Evolutionary conservation across 1,284 basidiomycete species (phyloP).

Genomic region (Rhodotorula sp.): DNA sequence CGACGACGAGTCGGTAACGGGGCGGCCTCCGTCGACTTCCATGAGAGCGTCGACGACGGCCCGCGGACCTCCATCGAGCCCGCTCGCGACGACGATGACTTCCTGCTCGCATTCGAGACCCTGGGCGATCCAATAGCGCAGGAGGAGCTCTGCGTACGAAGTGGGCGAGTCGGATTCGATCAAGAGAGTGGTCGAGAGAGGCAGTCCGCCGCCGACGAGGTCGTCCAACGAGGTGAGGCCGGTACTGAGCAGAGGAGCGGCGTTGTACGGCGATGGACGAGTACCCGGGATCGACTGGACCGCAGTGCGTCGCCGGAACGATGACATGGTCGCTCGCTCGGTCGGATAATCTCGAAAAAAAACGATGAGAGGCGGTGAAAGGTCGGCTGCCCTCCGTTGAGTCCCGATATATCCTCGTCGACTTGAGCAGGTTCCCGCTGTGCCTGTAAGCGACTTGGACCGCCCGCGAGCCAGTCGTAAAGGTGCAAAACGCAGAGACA

Average conservation of each 20-base stretch:
- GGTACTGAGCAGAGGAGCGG: constrained; percentile 61
- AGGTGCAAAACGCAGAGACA: too few relatives aligned
- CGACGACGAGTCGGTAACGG: constrained; percentile 16
- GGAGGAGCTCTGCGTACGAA: constrained; percentile 78
- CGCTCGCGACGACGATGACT: constrained; percentile 59
- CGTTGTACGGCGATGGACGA: constrained; percentile 40
- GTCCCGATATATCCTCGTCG: too few relatives aligned
- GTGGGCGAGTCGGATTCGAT: constrained; percentile 79
- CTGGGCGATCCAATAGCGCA: constrained; percentile 84
- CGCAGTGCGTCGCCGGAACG: constrained; percentile 26
- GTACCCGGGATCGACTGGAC: constrained; percentile 36
- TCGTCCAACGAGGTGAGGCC: constrained; percentile 95
- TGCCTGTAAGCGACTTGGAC: too few relatives aligned
- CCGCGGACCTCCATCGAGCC: constrained; percentile 55
- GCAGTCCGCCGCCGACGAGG: constrained; percentile 87
- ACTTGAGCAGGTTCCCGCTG: too few relatives aligned
- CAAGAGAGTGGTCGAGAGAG: constrained; percentile 72
- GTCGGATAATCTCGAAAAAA: too few relatives aligned
- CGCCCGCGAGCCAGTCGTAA: too few relatives aligned
- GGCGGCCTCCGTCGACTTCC: constrained; percentile 35
- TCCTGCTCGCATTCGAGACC: constrained; percentile 71
- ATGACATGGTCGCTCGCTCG: constrained; percentile 15
- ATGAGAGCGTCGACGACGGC: constrained; percentile 47
- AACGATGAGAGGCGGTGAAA: too few relatives aligned
- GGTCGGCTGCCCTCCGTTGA: too few relatives aligned